Percentiles rank a stretch among this genome's conserved stretches.
Conservation (phyloP, 495 filamentous ascomycete species). For the Opeltia flavorubescens region DNA sequence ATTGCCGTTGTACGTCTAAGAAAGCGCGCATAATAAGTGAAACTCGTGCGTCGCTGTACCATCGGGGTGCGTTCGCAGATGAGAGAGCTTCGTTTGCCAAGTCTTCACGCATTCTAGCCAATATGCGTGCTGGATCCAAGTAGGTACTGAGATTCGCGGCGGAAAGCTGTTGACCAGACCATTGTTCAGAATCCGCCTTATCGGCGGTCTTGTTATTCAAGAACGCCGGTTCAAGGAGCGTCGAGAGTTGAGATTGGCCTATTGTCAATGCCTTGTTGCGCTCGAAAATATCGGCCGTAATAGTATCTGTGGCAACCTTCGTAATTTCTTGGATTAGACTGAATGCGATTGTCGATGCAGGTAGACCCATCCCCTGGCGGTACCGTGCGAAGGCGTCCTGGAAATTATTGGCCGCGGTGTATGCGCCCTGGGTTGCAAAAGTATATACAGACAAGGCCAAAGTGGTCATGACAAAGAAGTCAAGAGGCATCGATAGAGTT, state of each 20-base stretch:
- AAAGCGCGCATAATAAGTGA: slow-evolving; percentile 12
- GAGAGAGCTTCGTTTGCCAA: slow-evolving; percentile 8
- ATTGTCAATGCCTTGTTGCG: slow-evolving; percentile 5
- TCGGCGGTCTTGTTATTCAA: slow-evolving; percentile 6
- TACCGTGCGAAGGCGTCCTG: slow-evolving; percentile 13
- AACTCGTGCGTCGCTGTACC: slow-evolving; percentile 16
- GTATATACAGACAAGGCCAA: slow-evolving; percentile 3
- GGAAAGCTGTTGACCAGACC: slow-evolving; percentile 10
- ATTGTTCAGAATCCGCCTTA: neutral
- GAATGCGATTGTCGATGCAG: slow-evolving; percentile 10
- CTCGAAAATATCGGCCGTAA: slow-evolving; percentile 4
- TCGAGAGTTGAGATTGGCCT: slow-evolving; percentile 6
- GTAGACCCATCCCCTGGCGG: slow-evolving; percentile 11
- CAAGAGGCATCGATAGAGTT: slow-evolving; percentile 8
- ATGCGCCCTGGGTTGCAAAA: slow-evolving; percentile 4
- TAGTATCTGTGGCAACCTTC: neutral
- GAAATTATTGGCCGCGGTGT: slow-evolving; percentile 11
- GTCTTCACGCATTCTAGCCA: slow-evolving; percentile 8
- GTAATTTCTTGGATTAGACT: slow-evolving; percentile 14
- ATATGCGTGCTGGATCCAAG: slow-evolving; percentile 15
- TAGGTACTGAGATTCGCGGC: slow-evolving; percentile 15
- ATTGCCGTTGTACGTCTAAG: neutral
- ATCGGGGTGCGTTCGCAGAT: slow-evolving; percentile 11
- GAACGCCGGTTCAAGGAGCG: slow-evolving; percentile 13
- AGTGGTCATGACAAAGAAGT: slow-evolving; percentile 12